A percentile compares a stretch with the other conserved stretches of the same genome.
Conservation (phyloP, 2,329 filamentous ascomycete genomes). For the Ramichloridium luteum region DNA sequence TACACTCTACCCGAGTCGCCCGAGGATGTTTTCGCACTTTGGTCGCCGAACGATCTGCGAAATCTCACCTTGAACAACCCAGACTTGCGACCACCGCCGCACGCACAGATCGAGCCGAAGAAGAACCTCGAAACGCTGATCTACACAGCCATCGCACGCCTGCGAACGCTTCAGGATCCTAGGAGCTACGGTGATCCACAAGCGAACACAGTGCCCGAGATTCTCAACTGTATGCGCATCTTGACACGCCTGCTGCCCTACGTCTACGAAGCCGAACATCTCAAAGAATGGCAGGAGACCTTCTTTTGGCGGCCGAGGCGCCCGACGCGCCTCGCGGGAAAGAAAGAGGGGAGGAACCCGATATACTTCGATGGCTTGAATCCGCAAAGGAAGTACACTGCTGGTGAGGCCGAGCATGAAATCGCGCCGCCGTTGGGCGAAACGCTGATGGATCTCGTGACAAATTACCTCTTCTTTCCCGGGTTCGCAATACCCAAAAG, state of each 20-base stretch:
- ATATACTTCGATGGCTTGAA: constrained; percentile 27
- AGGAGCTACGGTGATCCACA: constrained; percentile 44
- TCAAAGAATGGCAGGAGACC: constrained; percentile 75
- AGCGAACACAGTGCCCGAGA: constrained; percentile 68
- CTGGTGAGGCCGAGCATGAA: constrained; percentile 39
- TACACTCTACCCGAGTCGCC: constrained; percentile 94
- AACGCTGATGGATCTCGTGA: constrained; percentile 78
- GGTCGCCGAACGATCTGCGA: constrained; percentile 52
- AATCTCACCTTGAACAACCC: constrained; percentile 26
- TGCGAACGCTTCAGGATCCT: constrained; percentile 14
- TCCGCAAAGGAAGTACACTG: constrained; percentile 40
- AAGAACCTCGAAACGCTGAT: constrained; percentile 25
- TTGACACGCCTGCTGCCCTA: constrained; percentile 83
- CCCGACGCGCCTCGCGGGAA: constrained; percentile 19
- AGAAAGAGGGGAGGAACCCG: constrained; percentile 14
- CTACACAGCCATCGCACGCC: constrained; percentile 19
- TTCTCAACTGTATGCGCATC: constrained; percentile 89
- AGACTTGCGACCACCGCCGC: constrained; percentile 68
- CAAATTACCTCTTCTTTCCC: constrained; percentile 83
- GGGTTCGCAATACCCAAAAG: constrained; percentile 65
- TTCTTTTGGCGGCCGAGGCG: constrained; percentile 65
- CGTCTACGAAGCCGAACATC: constrained; percentile 75
- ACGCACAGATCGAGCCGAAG: constrained; percentile 31
- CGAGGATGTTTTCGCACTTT: constrained; percentile 94
- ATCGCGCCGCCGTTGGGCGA: constrained; percentile 80